phyloP scores from a whole-genome alignment of 176 grass and related monocot species.

The Areca catechu region DNA sequence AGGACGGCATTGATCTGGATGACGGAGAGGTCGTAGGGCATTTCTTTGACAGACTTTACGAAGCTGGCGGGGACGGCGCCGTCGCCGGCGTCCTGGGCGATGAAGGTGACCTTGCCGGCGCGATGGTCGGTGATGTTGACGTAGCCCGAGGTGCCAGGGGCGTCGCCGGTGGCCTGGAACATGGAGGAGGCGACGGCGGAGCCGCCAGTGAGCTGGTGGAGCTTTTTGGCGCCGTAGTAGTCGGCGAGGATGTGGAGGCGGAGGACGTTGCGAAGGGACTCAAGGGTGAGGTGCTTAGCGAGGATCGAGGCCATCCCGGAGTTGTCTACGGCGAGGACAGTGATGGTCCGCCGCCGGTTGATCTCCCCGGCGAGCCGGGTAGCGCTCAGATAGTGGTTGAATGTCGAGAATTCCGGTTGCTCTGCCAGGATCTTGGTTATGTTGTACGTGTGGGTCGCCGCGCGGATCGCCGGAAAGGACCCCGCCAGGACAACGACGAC shows the following conservation, averaged over 20 bases:
- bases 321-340: constrained; percentile 67
- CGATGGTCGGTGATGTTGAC: constrained; percentile 65
- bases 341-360: constrained; percentile 87
- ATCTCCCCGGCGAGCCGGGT: constrained; percentile 72
- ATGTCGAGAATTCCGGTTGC: constrained; percentile 73
- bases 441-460: constrained; percentile 41
- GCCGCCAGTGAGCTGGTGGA: constrained; percentile 62
- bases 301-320: constrained; percentile 47
- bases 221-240: constrained; percentile 94
- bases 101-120: constrained; percentile 43
- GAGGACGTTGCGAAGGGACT: constrained; percentile 69
- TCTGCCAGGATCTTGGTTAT: constrained; percentile 77
- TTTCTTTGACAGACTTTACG: constrained; percentile 54
- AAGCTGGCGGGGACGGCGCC: constrained; percentile 14
- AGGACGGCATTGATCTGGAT: constrained; percentile 41
- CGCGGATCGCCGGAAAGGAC: constrained; percentile 2
- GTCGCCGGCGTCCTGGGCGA: constrained; percentile 33
- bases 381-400: constrained; percentile 68
- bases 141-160: constrained; percentile 43
- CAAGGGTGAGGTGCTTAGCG: constrained; percentile 37
- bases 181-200: constrained; percentile 59
- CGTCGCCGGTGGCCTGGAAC: constrained; percentile 64
- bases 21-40: constrained; percentile 55
- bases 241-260: constrained; percentile 83
- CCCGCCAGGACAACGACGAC: constrained; percentile 1